Evolutionary conservation across 306 rosid genomes (phyloP).

Genomic region (Quercus dentata): DNA sequence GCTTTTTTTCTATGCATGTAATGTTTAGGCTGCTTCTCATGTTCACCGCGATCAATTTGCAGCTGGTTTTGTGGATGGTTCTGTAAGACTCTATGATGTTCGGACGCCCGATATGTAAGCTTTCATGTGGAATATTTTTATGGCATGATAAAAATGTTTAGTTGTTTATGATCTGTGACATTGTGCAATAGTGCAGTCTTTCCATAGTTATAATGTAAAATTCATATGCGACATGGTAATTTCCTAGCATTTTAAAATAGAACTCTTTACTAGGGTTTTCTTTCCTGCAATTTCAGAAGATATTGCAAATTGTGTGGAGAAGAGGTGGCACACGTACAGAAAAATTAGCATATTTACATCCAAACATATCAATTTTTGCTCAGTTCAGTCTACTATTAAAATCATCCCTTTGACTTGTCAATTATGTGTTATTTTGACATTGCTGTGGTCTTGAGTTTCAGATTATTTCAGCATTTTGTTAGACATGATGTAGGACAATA

Average conservation of each 20-base stretch:
- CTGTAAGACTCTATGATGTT: conserved; percentile 82
- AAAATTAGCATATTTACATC: background rate
- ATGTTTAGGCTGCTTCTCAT: conserved; percentile 86
- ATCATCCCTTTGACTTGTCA: too few species aligned
- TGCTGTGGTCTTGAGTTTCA: background rate
- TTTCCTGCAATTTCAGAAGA: background rate
- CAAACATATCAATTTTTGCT: background rate
- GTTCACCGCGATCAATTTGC: conserved; percentile 90
- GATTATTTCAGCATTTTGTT: background rate
- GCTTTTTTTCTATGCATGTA: background rate
- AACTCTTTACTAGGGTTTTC: background rate
- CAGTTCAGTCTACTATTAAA: background rate
- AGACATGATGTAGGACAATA: background rate
- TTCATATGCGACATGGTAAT: background rate
- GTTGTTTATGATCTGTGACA: background rate
- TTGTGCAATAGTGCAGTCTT: background rate
- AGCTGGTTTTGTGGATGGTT: conserved; percentile 96
- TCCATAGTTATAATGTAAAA: background rate
- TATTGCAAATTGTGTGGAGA: too few species aligned
- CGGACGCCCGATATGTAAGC: conserved; percentile 88
- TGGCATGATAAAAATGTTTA: background rate
- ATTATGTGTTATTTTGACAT: too few species aligned
- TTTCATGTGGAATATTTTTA: background rate
- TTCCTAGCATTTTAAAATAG: background rate
- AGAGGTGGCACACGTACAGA: background rate